Percentiles rank a stretch among this genome's conserved stretches.
These are phyloP conservation scores for Serendipita vermifera DNA, from an alignment of 768 basidiomycete genomes.

Conservation along the genomic window DNA sequence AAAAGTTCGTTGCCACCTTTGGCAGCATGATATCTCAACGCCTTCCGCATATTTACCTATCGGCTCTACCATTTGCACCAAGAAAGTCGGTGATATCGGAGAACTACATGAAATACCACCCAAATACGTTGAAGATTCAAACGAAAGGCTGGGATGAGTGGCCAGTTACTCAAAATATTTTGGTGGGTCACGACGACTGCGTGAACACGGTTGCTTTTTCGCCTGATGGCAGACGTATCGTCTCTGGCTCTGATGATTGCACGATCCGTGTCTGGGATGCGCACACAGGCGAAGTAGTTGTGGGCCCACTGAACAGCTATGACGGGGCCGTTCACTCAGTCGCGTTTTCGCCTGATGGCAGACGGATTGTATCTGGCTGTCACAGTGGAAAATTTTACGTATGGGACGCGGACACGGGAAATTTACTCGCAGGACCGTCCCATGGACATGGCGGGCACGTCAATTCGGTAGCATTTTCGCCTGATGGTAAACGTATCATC, in stretches of 20 bases:
- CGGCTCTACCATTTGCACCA: constrained; percentile 27
- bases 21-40: constrained; percentile 21
- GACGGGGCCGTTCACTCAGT: background rate
- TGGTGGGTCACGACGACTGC: constrained; percentile 14
- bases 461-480: constrained; percentile 25
- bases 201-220: constrained; percentile 15
- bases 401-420: constrained; percentile 20
- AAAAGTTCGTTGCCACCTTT: constrained; percentile 24
- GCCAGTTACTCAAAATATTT: constrained; percentile 9
- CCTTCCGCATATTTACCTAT: constrained; percentile 29
- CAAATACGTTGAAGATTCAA: constrained; percentile 14
- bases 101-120: constrained; percentile 14
- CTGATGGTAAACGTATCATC: constrained; percentile 30
- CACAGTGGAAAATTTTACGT: constrained; percentile 18
- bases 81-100: constrained; percentile 18
- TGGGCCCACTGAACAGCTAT: constrained; percentile 13
- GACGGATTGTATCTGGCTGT: constrained; percentile 19
- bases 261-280: background rate
- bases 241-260: constrained; percentile 12
- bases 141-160: constrained; percentile 13
- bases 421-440: constrained; percentile 10
- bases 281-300: constrained; percentile 17
- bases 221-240: constrained; percentile 15
- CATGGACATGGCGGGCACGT: constrained; percentile 16
- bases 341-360: constrained; percentile 18